A percentile compares a stretch with the other conserved stretches of the same genome.
phyloP scores from a whole-genome alignment of 805 yeast species.

The Zygosaccharomyces kombuchaensis region DNA sequence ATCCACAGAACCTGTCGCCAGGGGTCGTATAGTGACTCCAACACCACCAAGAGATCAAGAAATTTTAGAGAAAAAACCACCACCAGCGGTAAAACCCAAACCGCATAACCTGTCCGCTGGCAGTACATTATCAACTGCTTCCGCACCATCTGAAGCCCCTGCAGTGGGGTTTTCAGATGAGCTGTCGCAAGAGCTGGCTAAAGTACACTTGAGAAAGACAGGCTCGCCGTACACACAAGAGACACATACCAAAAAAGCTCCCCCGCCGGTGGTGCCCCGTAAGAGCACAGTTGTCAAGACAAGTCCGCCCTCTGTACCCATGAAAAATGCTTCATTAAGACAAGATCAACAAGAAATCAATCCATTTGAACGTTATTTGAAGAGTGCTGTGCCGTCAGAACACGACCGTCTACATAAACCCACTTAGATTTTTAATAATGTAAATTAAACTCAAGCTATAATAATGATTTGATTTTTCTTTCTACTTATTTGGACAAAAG shows the following conservation, averaged over 20 bases:
- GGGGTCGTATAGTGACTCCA: constrained; percentile 1
- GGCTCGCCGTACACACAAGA: constrained; percentile 5
- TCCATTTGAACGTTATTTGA: constrained; percentile 38
- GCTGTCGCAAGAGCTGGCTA: constrained; percentile 14
- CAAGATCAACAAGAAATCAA: constrained; percentile 22
- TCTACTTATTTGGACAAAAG: constrained; percentile 63
- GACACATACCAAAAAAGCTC: constrained; percentile 4
- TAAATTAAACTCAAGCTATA: constrained; percentile 3
- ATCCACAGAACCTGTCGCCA: background rate
- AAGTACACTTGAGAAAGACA: constrained; percentile 16
- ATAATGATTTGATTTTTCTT: background rate
- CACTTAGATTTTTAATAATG: constrained; percentile 1
- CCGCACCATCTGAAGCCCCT: background rate
- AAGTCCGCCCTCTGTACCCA: constrained; percentile 20
- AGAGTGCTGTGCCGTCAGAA: constrained; percentile 38
- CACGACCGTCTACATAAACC: constrained; percentile 33
- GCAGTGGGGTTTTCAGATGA: constrained; percentile 6
- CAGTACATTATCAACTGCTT: background rate
- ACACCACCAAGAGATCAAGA: background rate
- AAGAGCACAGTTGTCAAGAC: constrained; percentile 16
- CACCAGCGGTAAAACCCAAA: constrained; percentile 31
- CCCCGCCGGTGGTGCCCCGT: constrained; percentile 20
- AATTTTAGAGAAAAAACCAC: constrained; percentile 5
- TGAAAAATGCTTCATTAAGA: constrained; percentile 10
- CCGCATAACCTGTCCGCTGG: constrained; percentile 17